Conservation (phyloP, 1,284 basidiomycete species). For the Papiliotrema fonsecae region DNA sequence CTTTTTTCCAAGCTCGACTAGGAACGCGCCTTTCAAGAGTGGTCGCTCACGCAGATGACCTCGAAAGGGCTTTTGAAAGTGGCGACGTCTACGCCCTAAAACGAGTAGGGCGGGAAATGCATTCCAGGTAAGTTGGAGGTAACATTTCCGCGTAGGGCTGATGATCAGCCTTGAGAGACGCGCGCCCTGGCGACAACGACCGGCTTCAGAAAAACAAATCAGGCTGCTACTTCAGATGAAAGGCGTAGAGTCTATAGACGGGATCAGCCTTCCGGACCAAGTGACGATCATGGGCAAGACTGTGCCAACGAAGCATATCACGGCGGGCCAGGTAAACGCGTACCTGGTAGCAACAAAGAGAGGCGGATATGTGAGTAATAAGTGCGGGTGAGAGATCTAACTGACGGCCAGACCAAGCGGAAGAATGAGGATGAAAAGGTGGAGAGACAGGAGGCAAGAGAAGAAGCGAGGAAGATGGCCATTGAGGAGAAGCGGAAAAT, state of each 20-base stretch:
- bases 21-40: background rate
- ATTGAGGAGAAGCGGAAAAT: background rate
- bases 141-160: background rate
- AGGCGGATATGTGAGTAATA: slow-evolving; percentile 16
- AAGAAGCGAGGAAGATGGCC: background rate
- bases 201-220: slow-evolving; percentile 65
- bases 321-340: background rate
- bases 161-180: slow-evolving; percentile 57
- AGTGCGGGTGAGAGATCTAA: background rate
- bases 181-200: slow-evolving; percentile 67
- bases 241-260: slow-evolving; percentile 11
- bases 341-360: slow-evolving; percentile 19
- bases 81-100: slow-evolving; percentile 34
- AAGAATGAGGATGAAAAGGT: slow-evolving; percentile 1
- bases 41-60: background rate
- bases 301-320: slow-evolving; percentile 11
- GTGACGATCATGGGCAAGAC: slow-evolving; percentile 18
- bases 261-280: background rate
- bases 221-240: slow-evolving; percentile 59
- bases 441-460: background rate
- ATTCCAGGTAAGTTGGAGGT: slow-evolving; percentile 8
- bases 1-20: background rate
- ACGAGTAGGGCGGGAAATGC: slow-evolving; percentile 9
- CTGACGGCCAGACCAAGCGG: background rate
- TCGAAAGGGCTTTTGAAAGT: slow-evolving; percentile 41